Percentiles rank a stretch among this genome's conserved stretches.
Evolutionary conservation across 768 basidiomycete genomes (phyloP).

Genomic region (Boletus rufocinnamomeus): DNA sequence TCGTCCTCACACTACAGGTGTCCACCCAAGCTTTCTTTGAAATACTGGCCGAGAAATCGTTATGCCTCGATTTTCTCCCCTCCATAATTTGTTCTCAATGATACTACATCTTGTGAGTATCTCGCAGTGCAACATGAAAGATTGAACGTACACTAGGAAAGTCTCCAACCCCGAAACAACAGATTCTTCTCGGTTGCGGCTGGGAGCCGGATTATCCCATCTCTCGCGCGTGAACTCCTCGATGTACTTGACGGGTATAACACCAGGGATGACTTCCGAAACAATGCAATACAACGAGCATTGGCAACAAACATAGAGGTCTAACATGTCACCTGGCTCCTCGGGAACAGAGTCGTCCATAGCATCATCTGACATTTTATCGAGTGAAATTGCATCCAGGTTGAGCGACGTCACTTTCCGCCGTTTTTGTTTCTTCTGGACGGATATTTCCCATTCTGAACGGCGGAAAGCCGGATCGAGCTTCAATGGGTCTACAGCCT

Average conservation of each 20-base stretch:
- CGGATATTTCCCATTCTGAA: slow-evolving; percentile 60
- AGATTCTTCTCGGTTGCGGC: slow-evolving; percentile 56
- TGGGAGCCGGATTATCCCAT: slow-evolving; percentile 53
- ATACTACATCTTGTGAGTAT: slow-evolving; percentile 45
- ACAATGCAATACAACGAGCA: slow-evolving; percentile 75
- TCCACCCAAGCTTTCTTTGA: slow-evolving; percentile 69
- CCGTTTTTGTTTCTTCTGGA: slow-evolving; percentile 53
- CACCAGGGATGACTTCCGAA: slow-evolving; percentile 70
- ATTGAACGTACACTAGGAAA: slow-evolving; percentile 55
- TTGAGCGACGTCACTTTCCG: slow-evolving; percentile 50
- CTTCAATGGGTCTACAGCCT: slow-evolving; percentile 67
- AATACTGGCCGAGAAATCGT: slow-evolving; percentile 57
- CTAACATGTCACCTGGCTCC: slow-evolving; percentile 59
- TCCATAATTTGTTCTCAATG: slow-evolving; percentile 76
- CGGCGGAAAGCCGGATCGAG: slow-evolving; percentile 61
- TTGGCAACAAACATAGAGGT: slow-evolving; percentile 84
- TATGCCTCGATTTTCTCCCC: slow-evolving; percentile 59
- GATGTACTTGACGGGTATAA: slow-evolving; percentile 61
- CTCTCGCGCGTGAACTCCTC: slow-evolving; percentile 68
- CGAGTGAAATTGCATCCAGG: slow-evolving; percentile 28
- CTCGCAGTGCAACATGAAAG: background rate
- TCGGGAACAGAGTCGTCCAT: slow-evolving; percentile 33
- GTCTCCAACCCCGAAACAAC: slow-evolving; percentile 66
- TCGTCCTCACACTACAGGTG: slow-evolving; percentile 50
- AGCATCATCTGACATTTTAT: slow-evolving; percentile 30